A percentile compares a stretch with the other conserved stretches of the same genome.
These are phyloP conservation scores for Zygotorulaspora mrakii DNA, from an alignment of 1,139 yeast genomes.

Conservation along the genomic window DNA sequence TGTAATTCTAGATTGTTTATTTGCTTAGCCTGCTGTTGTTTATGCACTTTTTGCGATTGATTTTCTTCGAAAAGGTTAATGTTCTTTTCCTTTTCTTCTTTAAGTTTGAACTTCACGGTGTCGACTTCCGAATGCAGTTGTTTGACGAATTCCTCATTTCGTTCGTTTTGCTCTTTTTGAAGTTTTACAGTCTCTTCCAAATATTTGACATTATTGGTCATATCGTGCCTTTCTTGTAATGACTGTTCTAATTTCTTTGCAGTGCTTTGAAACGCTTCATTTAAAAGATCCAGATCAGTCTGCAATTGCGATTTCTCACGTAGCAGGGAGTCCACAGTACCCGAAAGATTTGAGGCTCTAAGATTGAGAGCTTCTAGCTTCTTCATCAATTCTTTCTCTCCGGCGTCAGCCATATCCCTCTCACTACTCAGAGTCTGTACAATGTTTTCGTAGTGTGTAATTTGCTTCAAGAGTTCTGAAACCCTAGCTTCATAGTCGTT, in stretches of 20 bases:
- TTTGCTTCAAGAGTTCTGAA: constrained; percentile 48
- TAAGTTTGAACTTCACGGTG: constrained; percentile 28
- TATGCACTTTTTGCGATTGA: constrained; percentile 34
- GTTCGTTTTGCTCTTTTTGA: constrained; percentile 32
- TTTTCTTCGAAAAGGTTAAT: constrained; percentile 39
- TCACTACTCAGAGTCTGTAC: constrained; percentile 47
- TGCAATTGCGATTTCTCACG: constrained; percentile 50
- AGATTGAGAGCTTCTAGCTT: constrained; percentile 40
- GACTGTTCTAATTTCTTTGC: constrained; percentile 46
- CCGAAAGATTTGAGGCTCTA: constrained; percentile 45
- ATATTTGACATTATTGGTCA: constrained; percentile 31
- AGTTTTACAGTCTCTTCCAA: constrained; percentile 36
- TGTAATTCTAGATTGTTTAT: constrained; percentile 39
- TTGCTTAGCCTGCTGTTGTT: constrained; percentile 38
- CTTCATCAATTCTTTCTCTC: constrained; percentile 43
- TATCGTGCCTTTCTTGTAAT: constrained; percentile 44
- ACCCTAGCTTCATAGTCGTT: constrained; percentile 52
- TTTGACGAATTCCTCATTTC: constrained; percentile 39
- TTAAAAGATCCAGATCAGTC: constrained; percentile 47
- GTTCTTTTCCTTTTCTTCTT: constrained; percentile 39
- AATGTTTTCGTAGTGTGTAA: constrained; percentile 46
- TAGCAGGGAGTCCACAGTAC: constrained; percentile 31
- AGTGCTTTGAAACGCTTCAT: constrained; percentile 45
- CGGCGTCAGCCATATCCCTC: constrained; percentile 43
- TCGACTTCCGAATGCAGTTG: constrained; percentile 36